Base-by-base conservation (phyloP, 2,329 filamentous ascomycete genomes). In the Clarireedia paspali region DNA sequence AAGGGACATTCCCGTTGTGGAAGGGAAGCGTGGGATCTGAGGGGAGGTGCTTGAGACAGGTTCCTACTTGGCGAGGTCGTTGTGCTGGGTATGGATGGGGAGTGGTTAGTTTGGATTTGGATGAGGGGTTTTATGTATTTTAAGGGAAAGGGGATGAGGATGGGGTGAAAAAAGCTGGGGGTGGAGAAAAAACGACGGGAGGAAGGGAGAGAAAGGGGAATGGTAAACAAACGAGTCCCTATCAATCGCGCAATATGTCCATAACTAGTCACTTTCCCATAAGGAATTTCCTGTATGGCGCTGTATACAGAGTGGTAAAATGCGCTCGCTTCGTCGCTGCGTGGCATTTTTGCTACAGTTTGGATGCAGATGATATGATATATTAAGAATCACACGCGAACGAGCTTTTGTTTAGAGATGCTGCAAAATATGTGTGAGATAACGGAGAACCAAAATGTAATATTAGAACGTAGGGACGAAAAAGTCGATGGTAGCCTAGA, bases 11-110 rank as follows among this genome's bases (percentile, higher is more conserved):
- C 24, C 75, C 76, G 57, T 80, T 76, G 70, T 96, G 86, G 73
- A 87, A 95, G 65, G 56, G 81, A 76, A 14, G 65, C 58, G 1
- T 90, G 82, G 14, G 96, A 82, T 68, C 76, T 12, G 65, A 59
- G 1, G 91, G 82, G 12, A 97, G 82, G 68, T 96, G 86, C 70
- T 96, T 96, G 26, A 97, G 80, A 70, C 88, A 95, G 47, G 94
- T 78, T 53, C 92, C 92, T 6, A 97, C 91, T 73, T 97, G 92
- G 56, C 91, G 82, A 1, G 86, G 83, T 2, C 87, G 77, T 67
- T 89, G 80, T 3, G 86, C 85, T 89, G 1, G 34, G 9, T 12
- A 20, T 9, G 39, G 12, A 20, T 6, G 3, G 4, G 20, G 4
- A 7, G 12, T 17, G 20, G 30, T 24, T 17, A 48, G 24, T 40